Percentiles rank a stretch among this genome's conserved stretches.
Evolutionary conservation across 2,329 filamentous ascomycete genomes (phyloP).

Genomic region (Stagonosporopsis cucurbitacearum): DNA sequence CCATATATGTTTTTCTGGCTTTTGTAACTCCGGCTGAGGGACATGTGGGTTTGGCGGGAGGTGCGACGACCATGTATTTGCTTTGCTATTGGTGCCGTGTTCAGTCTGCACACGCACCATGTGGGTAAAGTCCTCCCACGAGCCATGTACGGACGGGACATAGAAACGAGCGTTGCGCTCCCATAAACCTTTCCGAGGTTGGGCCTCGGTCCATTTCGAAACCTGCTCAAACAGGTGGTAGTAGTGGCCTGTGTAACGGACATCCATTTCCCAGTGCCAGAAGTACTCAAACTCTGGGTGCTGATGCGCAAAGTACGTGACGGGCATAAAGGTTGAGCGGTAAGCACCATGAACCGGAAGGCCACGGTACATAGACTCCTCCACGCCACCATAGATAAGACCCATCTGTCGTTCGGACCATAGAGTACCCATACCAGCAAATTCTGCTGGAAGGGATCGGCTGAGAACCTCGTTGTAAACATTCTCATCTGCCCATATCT

Average conservation of each 20-base stretch:
- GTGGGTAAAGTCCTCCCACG: conserved; percentile 73
- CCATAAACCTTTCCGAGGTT: conserved; percentile 77
- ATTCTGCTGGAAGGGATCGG: conserved; percentile 56
- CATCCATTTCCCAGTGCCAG: conserved; percentile 97
- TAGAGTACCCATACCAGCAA: conserved; percentile 59
- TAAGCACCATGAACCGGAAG: conserved; percentile 72
- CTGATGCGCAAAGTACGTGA: conserved; percentile 88
- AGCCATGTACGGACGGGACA: conserved; percentile 71
- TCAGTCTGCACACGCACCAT: conserved; percentile 69
- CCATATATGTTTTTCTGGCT: conserved; percentile 57
- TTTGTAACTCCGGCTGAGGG: conserved; percentile 46
- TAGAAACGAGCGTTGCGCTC: conserved; percentile 80
- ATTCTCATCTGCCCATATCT: conserved; percentile 80
- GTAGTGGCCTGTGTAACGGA: conserved; percentile 88
- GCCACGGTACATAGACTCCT: conserved; percentile 60
- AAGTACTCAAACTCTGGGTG: conserved; percentile 91
- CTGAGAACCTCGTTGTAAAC: conserved; percentile 72
- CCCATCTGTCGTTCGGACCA: conserved; percentile 63
- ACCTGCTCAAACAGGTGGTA: conserved; percentile 78
- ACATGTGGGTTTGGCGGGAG: conserved; percentile 53
- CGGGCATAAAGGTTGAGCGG: conserved; percentile 86
- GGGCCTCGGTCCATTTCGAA: conserved; percentile 68
- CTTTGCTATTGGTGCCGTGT: conserved; percentile 56
- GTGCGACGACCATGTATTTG: conserved; percentile 52
- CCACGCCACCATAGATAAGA: conserved; percentile 59